These are phyloP conservation scores for Geranium incanum DNA, from an alignment of 441 rosid species.

Conservation along the genomic window DNA sequence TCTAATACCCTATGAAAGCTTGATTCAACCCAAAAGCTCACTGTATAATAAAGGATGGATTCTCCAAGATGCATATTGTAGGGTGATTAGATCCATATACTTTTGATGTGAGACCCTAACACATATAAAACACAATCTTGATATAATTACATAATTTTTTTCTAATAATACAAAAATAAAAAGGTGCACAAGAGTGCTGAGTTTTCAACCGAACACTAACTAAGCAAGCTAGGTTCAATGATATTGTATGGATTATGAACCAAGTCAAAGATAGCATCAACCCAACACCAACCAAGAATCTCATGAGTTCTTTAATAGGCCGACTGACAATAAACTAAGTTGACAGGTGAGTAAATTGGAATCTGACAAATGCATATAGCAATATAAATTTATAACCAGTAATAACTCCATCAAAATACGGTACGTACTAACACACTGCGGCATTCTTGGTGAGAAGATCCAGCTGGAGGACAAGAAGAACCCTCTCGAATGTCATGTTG, in stretches of 20 bases:
- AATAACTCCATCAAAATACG: conserved; percentile 14
- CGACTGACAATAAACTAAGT: neutral
- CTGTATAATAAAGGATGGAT: neutral
- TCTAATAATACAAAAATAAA: neutral
- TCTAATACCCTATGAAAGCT: neutral
- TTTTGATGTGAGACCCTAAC: no score
- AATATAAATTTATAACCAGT: neutral
- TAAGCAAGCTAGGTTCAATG: neutral
- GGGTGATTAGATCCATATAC: no score
- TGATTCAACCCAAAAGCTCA: neutral
- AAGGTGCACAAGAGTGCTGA: neutral
- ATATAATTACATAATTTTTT: neutral
- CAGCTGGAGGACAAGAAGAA: conserved; percentile 80
- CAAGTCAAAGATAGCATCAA: conserved; percentile 1
- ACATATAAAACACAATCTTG: neutral
- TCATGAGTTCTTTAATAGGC: neutral
- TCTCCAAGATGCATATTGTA: neutral
- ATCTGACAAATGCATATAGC: conserved; percentile 4
- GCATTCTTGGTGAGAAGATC: conserved; percentile 81
- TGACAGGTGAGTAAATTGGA: neutral
- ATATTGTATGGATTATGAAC: neutral
- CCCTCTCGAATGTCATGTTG: conserved; percentile 95
- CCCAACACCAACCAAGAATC: neutral
- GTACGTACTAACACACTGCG: conserved; percentile 72
- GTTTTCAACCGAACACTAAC: neutral